phyloP scores from a whole-genome alignment of 129 eudicot species.

The Dittrichia graveolens region DNA sequence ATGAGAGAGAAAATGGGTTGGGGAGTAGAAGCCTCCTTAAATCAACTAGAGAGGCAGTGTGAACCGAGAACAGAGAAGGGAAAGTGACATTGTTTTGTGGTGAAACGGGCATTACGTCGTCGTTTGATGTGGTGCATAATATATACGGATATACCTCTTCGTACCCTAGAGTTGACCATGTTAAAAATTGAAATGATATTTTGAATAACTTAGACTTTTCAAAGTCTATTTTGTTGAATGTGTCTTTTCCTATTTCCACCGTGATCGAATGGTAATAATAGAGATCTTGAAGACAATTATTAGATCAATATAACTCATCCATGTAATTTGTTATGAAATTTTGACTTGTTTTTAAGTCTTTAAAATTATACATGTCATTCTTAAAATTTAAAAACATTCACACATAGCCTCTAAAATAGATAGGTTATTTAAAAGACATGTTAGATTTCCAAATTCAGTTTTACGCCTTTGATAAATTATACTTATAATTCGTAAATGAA shows the following conservation, averaged over 20 bases:
- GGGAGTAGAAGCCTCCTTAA: conserved; percentile 39
- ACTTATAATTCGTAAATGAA: too few species aligned
- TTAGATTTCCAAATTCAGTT: too few species aligned
- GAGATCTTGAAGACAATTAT: neutral
- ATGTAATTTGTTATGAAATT: too few species aligned
- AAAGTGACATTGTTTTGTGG: conserved; percentile 36
- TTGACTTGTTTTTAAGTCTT: too few species aligned
- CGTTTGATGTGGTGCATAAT: conserved; percentile 22
- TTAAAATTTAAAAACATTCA: too few species aligned
- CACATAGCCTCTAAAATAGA: too few species aligned
- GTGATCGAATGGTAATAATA: neutral
- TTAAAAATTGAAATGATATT: neutral
- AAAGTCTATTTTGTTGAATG: conserved; percentile 30
- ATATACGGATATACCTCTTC: neutral
- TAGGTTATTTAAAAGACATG: too few species aligned
- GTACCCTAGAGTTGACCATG: conserved; percentile 41
- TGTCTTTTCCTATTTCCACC: conserved; percentile 16
- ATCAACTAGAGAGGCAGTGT: conserved; percentile 38
- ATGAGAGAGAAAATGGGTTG: conserved; percentile 33
- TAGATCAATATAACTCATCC: too few species aligned
- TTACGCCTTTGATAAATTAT: too few species aligned
- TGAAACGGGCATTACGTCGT: conserved; percentile 28
- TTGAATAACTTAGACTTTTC: conserved; percentile 16
- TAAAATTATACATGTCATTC: too few species aligned
- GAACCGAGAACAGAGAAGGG: conserved; percentile 30